Evolutionary conservation across 768 basidiomycete species (phyloP), one percentile per base, ranked within the genome.

Genomic region (Collybia sp.): DNA sequence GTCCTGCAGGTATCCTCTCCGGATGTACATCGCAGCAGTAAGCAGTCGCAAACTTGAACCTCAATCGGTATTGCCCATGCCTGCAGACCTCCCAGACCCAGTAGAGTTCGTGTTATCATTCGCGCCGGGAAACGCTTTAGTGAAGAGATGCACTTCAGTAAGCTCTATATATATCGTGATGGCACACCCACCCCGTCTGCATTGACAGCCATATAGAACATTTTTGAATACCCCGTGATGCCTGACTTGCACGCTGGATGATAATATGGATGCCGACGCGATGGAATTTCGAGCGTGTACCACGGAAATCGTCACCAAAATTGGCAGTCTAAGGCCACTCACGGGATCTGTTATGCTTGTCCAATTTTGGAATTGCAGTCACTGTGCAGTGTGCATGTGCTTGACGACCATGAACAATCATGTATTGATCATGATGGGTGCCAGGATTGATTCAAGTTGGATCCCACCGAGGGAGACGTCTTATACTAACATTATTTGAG

Each of bases 171-270:
- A 43, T 5, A 9, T n/a, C 15, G 32, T 6, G 6, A 30, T 12
- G 17, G n/a, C n/a, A 12, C 6, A 62, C 76, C 57, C 56, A 84
- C 84, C 42, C 87, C 85, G 60, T 87, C 85, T 30, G 77, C 70
- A 49, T 85, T 83, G 47, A 87, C 80, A 44, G 82, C 70, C 40
- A 87, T 80, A 58, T 87, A 87, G 43, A 85, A 81, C 85, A 86
- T 85, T 43, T n/a, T 42, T 30, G 8, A 52, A 52, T 15, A 10
- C 35, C 17, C 35, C 6, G 25, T 3, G 25, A 25, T 25, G 25
- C 25, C 8, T 25, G 4, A 8, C 25, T 25, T 25, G 25, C 25
- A 30, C 45, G 12, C 18, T 34, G 42, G 41, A 16, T n/a, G n/a
- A n/a, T 8, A 25, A 25, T 25, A 8, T 25, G 3, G 8, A 25